Evolutionary conservation across 163 green algal genomes (phyloP).

Genomic region (Picocystis sp.): DNA sequence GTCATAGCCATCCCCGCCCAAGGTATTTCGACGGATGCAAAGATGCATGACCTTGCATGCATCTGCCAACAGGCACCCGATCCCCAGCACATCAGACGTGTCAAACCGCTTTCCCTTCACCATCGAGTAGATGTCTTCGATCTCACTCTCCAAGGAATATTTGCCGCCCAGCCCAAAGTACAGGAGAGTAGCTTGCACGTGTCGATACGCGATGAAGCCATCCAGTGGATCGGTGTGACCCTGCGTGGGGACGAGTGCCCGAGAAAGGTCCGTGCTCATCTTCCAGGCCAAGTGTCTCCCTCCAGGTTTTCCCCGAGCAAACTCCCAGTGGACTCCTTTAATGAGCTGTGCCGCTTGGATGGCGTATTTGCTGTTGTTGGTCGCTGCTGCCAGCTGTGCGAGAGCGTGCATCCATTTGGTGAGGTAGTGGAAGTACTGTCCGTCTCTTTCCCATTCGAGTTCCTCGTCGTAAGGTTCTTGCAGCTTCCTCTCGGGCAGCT

Average conservation of each 20-base stretch:
- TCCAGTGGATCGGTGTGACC: slow-evolving; percentile 29
- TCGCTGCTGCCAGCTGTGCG: slow-evolving; percentile 13
- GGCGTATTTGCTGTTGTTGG: slow-evolving; percentile 15
- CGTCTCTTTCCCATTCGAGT: slow-evolving; percentile 24
- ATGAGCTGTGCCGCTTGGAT: slow-evolving; percentile 21
- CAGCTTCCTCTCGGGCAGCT: no score
- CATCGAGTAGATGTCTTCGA: slow-evolving; percentile 18
- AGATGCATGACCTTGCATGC: no score
- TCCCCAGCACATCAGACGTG: slow-evolving; percentile 3
- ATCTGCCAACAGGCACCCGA: slow-evolving; percentile 1
- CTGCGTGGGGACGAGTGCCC: slow-evolving; percentile 16
- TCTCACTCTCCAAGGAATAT: slow-evolving; percentile 9
- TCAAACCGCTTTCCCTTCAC: slow-evolving; percentile 12
- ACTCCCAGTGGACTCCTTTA: slow-evolving; percentile 14
- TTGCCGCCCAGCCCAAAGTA: neutral
- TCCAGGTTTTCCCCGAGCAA: slow-evolving; percentile 9
- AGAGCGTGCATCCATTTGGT: slow-evolving; percentile 34
- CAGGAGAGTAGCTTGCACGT: slow-evolving; percentile 8
- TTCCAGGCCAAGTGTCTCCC: slow-evolving; percentile 23
- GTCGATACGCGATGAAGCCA: slow-evolving; percentile 19
- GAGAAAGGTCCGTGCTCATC: slow-evolving; percentile 25
- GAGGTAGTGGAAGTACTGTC: slow-evolving; percentile 34
- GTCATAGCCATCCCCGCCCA: slow-evolving; percentile 9
- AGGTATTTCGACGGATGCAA: no score
- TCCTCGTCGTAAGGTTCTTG: slow-evolving; percentile 7